These are phyloP conservation scores for Talaromyces ruber DNA, from an alignment of 495 filamentous ascomycete species.

Conservation along the genomic window DNA sequence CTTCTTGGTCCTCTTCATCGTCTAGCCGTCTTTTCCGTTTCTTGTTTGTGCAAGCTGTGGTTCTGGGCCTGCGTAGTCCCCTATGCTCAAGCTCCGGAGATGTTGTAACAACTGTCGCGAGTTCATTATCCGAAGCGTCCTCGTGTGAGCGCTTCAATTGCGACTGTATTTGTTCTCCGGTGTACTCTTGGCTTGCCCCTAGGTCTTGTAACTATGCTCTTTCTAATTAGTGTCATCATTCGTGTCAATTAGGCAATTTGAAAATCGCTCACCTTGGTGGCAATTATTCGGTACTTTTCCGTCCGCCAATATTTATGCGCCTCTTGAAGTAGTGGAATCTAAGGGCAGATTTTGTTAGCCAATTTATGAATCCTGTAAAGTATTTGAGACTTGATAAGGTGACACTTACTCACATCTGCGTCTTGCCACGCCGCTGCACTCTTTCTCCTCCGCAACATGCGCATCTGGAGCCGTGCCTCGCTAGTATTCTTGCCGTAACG, in stretches of 20 bases:
- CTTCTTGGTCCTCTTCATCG: neutral
- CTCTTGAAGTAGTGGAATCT: slow-evolving; percentile 38
- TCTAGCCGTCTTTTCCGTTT: neutral
- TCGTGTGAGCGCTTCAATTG: neutral
- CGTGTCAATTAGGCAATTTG: neutral
- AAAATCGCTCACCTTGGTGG: slow-evolving; percentile 33
- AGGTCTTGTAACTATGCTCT: neutral
- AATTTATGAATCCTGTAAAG: slow-evolving; percentile 4
- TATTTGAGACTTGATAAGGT: slow-evolving; percentile 7
- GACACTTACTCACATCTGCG: slow-evolving; percentile 51
- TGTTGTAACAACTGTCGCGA: neutral
- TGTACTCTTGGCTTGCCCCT: neutral
- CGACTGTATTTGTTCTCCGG: neutral
- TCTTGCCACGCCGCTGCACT: slow-evolving; percentile 58
- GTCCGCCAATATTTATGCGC: slow-evolving; percentile 41
- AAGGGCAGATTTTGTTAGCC: slow-evolving; percentile 1
- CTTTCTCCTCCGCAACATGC: slow-evolving; percentile 57
- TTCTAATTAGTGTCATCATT: neutral
- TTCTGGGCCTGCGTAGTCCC: neutral
- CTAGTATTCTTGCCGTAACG: slow-evolving; percentile 55
- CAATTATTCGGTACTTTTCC: slow-evolving; percentile 41
- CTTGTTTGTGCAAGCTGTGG: neutral
- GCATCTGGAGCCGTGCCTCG: slow-evolving; percentile 67
- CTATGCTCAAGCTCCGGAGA: neutral
- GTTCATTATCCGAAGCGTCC: neutral